A percentile compares a stretch with the other conserved stretches of the same genome.
These are phyloP conservation scores for Marasmius tenuissimus DNA, from an alignment of 1,284 basidiomycete species.

Conservation along the genomic window DNA sequence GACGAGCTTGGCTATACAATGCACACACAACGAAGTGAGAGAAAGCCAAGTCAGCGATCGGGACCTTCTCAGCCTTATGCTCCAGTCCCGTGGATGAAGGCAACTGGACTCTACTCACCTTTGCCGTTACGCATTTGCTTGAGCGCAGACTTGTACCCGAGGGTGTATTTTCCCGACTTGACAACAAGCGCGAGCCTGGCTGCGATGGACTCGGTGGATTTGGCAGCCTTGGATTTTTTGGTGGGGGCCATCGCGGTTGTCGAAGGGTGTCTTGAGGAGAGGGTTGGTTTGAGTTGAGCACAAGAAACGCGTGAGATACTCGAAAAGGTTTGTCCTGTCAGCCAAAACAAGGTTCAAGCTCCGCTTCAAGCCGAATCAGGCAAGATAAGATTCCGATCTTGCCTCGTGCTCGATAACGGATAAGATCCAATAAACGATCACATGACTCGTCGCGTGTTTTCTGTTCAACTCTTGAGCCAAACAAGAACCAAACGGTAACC, in stretches of 20 bases:
- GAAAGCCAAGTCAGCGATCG: constrained; percentile 57
- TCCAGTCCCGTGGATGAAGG: constrained; percentile 82
- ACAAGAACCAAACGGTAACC: neutral
- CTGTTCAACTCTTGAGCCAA: neutral
- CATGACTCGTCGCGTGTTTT: constrained; percentile 36
- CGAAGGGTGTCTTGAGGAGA: constrained; percentile 5
- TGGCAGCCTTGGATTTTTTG: constrained; percentile 92
- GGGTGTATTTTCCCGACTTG: constrained; percentile 92
- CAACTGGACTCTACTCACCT: constrained; percentile 62
- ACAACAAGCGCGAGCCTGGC: constrained; percentile 96
- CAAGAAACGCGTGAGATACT: neutral
- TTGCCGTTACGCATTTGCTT: constrained; percentile 99
- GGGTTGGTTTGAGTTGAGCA: neutral
- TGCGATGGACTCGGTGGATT: constrained; percentile 93
- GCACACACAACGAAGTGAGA: constrained; percentile 1
- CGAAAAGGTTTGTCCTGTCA: constrained; percentile 4
- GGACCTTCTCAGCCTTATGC: constrained; percentile 97
- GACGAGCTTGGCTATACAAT: constrained; percentile 88
- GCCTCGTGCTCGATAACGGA: constrained; percentile 21
- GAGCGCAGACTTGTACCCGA: constrained; percentile 96
- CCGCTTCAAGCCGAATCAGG: constrained; percentile 9
- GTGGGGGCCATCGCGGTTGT: constrained; percentile 77
- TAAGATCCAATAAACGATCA: constrained; percentile 28
- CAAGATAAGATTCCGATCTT: neutral
- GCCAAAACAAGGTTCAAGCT: constrained; percentile 23